phyloP scores from a whole-genome alignment of 2,329 filamentous ascomycete species.

The Phaeomoniella chlamydospora region DNA sequence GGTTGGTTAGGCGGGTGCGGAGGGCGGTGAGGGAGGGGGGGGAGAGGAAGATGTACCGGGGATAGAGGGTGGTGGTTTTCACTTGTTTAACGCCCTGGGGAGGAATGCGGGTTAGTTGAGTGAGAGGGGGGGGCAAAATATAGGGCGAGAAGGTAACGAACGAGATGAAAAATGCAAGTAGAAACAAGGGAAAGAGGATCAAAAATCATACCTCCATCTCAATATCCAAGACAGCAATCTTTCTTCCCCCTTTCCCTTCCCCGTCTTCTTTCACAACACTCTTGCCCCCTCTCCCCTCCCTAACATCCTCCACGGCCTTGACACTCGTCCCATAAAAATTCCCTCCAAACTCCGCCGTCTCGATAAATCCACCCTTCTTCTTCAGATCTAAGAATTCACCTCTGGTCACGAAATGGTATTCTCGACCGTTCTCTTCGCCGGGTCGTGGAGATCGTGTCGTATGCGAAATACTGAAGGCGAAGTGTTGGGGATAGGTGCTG shows the following conservation, averaged over 20 bases:
- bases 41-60: slow-evolving; percentile 72
- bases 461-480: slow-evolving; percentile 39
- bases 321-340: slow-evolving; percentile 82
- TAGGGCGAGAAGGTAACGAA: too few species aligned
- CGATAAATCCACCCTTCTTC: slow-evolving; percentile 60
- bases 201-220: slow-evolving; percentile 66
- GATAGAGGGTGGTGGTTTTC: slow-evolving; percentile 57
- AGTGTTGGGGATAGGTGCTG: slow-evolving; percentile 23
- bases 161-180: background rate
- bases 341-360: slow-evolving; percentile 71
- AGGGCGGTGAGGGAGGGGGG: slow-evolving; percentile 63
- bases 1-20: slow-evolving; percentile 57
- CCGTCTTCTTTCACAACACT: slow-evolving; percentile 52
- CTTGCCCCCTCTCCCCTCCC: slow-evolving; percentile 39
- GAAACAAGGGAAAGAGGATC: background rate
- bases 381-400: slow-evolving; percentile 56
- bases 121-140: background rate
- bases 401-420: slow-evolving; percentile 67
- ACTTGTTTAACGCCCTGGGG: slow-evolving; percentile 77
- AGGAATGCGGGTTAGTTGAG: slow-evolving; percentile 1
- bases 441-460: slow-evolving; percentile 66
- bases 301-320: slow-evolving; percentile 62
- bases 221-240: slow-evolving; percentile 77
- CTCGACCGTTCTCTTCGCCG: slow-evolving; percentile 59
- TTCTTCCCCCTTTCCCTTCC: slow-evolving; percentile 49